These are phyloP conservation scores for Canavalia gladiata DNA, from an alignment of 306 rosid species.

Conservation along the genomic window DNA sequence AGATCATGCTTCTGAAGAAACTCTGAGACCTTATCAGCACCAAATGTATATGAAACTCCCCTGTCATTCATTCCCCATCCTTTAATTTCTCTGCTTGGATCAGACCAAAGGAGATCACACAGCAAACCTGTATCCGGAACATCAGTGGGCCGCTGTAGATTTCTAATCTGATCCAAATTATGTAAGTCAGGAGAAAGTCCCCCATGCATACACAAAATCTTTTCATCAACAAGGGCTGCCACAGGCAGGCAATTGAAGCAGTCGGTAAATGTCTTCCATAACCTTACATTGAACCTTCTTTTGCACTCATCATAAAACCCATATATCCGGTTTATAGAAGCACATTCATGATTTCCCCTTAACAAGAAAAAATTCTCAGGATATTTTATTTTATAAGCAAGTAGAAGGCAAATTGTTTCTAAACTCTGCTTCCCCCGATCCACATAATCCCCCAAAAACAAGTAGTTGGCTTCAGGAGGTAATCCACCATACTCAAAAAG, in stretches of 20 bases:
- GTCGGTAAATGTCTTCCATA: conserved; percentile 91
- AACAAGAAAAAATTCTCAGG: conserved; percentile 91
- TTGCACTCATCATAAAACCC: conserved; percentile 99
- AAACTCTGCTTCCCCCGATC: conserved; percentile 97
- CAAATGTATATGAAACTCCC: conserved; percentile 96
- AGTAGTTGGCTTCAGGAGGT: conserved; percentile 92
- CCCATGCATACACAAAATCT: conserved; percentile 96
- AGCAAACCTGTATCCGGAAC: conserved; percentile 95
- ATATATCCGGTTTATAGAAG: conserved; percentile 93
- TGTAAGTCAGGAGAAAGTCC: conserved; percentile 92
- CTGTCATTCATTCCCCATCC: conserved; percentile 97
- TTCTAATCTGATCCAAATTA: conserved; percentile 84
- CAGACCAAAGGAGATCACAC: conserved; percentile 98
- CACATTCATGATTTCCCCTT: conserved; percentile 98
- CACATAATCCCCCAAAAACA: conserved; percentile 96
- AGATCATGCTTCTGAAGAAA: conserved; percentile 93
- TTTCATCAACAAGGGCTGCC: conserved; percentile 95
- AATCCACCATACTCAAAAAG: conserved; percentile 96
- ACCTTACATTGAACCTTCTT: conserved; percentile 86
- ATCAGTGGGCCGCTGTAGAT: conserved; percentile 80
- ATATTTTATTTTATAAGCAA: conserved; percentile 87
- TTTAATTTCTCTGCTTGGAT: conserved; percentile 85
- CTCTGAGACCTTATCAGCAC: conserved; percentile 80
- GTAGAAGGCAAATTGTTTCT: conserved; percentile 95
- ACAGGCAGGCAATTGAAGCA: conserved; percentile 95